Percentiles rank a stretch among this genome's conserved stretches.
Conservation (phyloP, 208 protist genomes). For the Acanthamoeba triangularis region DNA sequence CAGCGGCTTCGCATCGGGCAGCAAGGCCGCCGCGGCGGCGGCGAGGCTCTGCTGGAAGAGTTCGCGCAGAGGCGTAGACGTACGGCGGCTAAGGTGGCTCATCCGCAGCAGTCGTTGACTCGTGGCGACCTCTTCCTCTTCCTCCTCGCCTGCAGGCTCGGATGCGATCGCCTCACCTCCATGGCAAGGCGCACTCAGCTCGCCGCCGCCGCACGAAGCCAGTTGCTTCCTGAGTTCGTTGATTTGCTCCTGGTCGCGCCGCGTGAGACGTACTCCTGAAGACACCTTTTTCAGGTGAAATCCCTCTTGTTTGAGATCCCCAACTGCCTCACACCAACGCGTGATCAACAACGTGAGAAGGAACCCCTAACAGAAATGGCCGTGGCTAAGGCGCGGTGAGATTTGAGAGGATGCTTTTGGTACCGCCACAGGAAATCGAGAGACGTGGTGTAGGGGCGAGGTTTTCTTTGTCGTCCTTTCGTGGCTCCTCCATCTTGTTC, state of each 20-base stretch:
- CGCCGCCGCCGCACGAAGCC: background rate
- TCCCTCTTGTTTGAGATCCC: background rate
- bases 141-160: background rate
- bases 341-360: background rate
- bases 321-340: background rate
- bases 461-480: background rate
- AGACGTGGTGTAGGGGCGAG: background rate
- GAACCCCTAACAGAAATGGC: too few species aligned
- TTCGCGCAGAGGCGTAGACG: slow-evolving; percentile 35
- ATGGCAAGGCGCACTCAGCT: background rate
- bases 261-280: background rate
- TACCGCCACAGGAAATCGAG: background rate
- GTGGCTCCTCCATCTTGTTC: background rate
- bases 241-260: background rate
- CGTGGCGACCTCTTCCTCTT: background rate
- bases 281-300: background rate
- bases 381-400: too few species aligned
- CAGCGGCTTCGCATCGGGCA: background rate
- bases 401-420: background rate
- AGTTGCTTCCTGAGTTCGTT: background rate
- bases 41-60: slow-evolving; percentile 51
- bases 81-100: slow-evolving; percentile 23
- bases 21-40: background rate
- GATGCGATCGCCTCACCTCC: background rate
- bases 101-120: background rate